These are phyloP conservation scores for Starmera caribaea DNA, from an alignment of 805 yeast species.

Conservation along the genomic window DNA sequence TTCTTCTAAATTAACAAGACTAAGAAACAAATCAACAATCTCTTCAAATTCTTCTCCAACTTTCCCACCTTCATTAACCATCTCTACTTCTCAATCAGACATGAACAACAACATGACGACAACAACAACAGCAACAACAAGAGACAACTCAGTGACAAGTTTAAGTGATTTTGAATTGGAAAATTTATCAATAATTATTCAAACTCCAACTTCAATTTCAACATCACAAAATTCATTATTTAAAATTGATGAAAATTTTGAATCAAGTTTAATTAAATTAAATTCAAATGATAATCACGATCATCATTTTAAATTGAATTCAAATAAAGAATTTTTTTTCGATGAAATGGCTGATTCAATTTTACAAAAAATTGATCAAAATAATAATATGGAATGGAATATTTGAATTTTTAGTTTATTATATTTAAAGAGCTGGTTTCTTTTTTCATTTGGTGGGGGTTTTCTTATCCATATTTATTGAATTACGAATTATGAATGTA, in stretches of 20 bases:
- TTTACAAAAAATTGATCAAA: constrained; percentile 5
- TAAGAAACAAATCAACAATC: constrained; percentile 1
- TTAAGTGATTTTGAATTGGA: constrained; percentile 12
- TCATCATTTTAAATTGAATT: too few species aligned
- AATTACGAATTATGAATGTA: too few species aligned
- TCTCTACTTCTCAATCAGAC: neutral
- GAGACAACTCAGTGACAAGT: constrained; percentile 18
- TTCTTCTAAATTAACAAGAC: neutral
- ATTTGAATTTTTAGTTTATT: constrained; percentile 3
- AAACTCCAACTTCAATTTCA: constrained; percentile 2
- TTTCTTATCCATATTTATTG: too few species aligned
- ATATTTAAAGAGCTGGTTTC: too few species aligned
- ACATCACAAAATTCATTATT: constrained; percentile 7
- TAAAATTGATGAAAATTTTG: constrained; percentile 13
- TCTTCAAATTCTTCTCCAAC: neutral
- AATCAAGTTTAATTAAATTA: neutral
- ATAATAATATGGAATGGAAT: constrained; percentile 12
- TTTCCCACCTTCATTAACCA: neutral
- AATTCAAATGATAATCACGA: constrained; percentile 3
- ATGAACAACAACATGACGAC: neutral
- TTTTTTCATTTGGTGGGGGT: too few species aligned
- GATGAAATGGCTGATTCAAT: constrained; percentile 19
- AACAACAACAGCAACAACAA: constrained; percentile 4
- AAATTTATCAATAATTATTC: neutral
- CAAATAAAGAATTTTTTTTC: constrained; percentile 3